Percentiles rank a stretch among this genome's conserved stretches.
Conservation (phyloP, 2,329 filamentous ascomycete genomes). For the Pyrenophora tritici-repentis region DNA sequence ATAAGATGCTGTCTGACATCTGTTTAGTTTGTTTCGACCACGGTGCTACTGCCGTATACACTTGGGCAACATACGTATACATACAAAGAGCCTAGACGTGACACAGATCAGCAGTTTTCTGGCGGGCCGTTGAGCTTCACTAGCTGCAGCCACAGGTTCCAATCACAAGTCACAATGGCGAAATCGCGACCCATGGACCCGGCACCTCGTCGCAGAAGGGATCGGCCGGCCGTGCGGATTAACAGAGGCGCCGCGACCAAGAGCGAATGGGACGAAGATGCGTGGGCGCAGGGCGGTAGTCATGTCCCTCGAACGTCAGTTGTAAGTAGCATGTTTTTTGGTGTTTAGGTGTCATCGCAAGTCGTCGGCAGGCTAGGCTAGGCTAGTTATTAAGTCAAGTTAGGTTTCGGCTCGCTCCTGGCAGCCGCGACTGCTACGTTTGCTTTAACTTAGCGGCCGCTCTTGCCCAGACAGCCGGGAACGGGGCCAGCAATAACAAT, state of each 20-base stretch:
- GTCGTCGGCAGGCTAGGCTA: constrained; percentile 10
- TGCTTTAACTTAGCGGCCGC: constrained; percentile 7
- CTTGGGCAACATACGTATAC: not conserved
- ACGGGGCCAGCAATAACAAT: not conserved
- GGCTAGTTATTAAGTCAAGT: not conserved
- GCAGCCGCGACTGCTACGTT: no score
- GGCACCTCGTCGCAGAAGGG: not conserved
- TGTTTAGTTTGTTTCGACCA: not conserved
- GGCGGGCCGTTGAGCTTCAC: not conserved
- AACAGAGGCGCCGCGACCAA: not conserved
- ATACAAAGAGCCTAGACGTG: no score
- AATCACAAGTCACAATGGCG: constrained; percentile 6
- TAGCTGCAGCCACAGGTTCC: constrained; percentile 9
- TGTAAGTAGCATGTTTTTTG: constrained; percentile 7
- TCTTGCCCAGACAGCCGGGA: constrained; percentile 6
- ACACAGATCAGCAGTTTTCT: not conserved
- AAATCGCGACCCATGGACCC: constrained; percentile 5
- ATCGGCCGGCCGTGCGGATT: not conserved
- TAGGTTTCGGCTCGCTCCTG: constrained; percentile 3
- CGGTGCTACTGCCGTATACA: no score
- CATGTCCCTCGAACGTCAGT: not conserved
- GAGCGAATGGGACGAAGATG: constrained; percentile 4
- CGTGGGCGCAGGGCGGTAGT: constrained; percentile 2
- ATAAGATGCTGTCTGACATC: not conserved
- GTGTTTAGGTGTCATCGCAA: constrained; percentile 17